Conservation (phyloP, 106 monocot species). For the Alisma plantagoaquatica region DNA sequence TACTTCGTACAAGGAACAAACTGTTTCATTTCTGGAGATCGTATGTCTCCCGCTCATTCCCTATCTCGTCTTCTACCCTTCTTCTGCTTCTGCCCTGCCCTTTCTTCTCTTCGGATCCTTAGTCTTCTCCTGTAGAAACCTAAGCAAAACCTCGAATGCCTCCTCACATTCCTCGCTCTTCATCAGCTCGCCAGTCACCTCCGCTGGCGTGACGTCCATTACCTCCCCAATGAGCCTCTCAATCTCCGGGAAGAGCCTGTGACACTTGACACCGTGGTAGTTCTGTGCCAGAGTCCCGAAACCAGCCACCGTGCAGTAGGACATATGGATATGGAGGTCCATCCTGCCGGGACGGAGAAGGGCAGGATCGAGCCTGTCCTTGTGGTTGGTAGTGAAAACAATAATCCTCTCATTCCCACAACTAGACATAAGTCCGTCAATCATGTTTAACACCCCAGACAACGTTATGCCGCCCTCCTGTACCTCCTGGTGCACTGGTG, state of each 20-base stretch:
- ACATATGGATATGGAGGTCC: slow-evolving; percentile 8
- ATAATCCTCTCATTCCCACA: slow-evolving; percentile 4
- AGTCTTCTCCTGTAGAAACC: background rate
- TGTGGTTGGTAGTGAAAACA: slow-evolving; percentile 7
- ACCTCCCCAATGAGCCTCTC: background rate
- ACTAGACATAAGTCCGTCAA: slow-evolving; percentile 1
- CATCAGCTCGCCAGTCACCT: slow-evolving; percentile 6
- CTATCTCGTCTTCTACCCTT: too few species aligned
- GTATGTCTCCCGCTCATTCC: too few species aligned
- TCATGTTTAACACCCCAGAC: background rate
- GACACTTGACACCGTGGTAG: slow-evolving; percentile 1
- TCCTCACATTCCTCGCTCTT: background rate
- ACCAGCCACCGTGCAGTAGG: background rate
- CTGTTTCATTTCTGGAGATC: too few species aligned
- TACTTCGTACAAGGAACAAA: too few species aligned
- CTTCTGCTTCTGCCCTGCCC: background rate
- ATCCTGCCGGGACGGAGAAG: slow-evolving; percentile 4
- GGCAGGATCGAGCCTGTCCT: slow-evolving; percentile 1
- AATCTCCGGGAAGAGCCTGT: background rate
- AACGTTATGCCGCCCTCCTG: background rate
- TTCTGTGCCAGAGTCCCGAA: slow-evolving; percentile 2
- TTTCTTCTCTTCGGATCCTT: background rate
- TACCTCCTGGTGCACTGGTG: background rate
- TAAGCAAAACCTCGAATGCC: background rate
- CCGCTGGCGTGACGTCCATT: slow-evolving; percentile 5